These are phyloP conservation scores for Ophiostoma angusticollis DNA, from an alignment of 2,329 filamentous ascomycete species.

Conservation along the genomic window DNA sequence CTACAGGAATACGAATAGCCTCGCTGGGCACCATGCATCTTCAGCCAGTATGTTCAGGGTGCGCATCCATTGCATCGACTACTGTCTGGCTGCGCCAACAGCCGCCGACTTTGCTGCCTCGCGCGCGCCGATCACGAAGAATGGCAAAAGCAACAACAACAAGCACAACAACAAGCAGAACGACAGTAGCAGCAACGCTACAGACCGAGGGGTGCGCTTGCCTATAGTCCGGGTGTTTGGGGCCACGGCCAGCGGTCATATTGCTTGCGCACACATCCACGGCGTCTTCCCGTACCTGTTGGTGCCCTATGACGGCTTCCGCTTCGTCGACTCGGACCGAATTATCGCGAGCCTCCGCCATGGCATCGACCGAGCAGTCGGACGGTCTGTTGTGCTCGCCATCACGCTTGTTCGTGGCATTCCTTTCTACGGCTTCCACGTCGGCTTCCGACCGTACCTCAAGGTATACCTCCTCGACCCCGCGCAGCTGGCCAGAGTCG, in stretches of 20 bases:
- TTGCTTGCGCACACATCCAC: conserved; percentile 90
- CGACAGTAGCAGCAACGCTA: background rate
- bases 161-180: background rate
- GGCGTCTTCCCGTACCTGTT: conserved; percentile 95
- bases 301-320: conserved; percentile 28
- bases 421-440: conserved; percentile 91
- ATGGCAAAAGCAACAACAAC: background rate
- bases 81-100: conserved; percentile 73
- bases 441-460: conserved; percentile 80
- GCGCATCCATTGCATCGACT: conserved; percentile 88
- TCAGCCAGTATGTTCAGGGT: conserved; percentile 54
- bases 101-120: conserved; percentile 55
- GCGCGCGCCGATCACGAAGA: conserved; percentile 29
- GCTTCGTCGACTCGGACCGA: conserved; percentile 3
- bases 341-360: conserved; percentile 46
- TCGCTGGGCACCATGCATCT: conserved; percentile 2
- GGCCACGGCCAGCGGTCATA: conserved; percentile 85
- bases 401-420: conserved; percentile 86
- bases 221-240: conserved; percentile 87
- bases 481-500: conserved; percentile 69
- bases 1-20: background rate
- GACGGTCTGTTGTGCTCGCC: conserved; percentile 59
- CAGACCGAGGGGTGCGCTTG: conserved; percentile 56
- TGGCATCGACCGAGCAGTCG: conserved; percentile 82
- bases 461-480: conserved; percentile 95